Base-by-base conservation (phyloP, 345 rosid species). In the Rubroshorea leprosula region DNA sequence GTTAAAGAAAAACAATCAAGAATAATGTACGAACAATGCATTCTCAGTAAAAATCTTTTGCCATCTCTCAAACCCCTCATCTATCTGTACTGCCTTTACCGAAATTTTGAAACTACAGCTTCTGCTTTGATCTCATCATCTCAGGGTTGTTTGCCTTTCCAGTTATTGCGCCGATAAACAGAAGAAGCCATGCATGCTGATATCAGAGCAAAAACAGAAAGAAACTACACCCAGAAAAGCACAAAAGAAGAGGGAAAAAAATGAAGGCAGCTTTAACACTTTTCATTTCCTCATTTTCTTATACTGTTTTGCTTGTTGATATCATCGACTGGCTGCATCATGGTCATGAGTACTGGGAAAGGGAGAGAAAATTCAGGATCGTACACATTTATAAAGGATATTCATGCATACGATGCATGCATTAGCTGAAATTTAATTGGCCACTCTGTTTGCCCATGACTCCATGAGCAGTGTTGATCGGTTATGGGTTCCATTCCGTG, bases 381-480 rank as follows among this genome's bases (percentile, higher is more conserved):
- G 9, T 49, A 20, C 23, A 49, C 24, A 49, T 49, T n/a, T n/a
- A n/a, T n/a, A n/a, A n/a, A n/a, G n/a, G n/a, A n/a, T n/a, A n/a
- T n/a, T n/a, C n/a, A n/a, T n/a, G n/a, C n/a, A n/a, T n/a, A n/a
- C n/a, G n/a, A n/a, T n/a, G n/a, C n/a, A n/a, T n/a, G n/a, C n/a
- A n/a, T n/a, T n/a, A n/a, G 12, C 12, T 1, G 1, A 35, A 10
- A 35, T 35, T 35, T 13, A 35, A 35, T 35, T 35, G 7, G 41
- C 41, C 41, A 6, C 5, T 35, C 41, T 35, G 11, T 35, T 3
- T 35, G 27, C 47, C 21, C 55, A 6, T 53, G 51, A 45, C 22
- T 24, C 44, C 43, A 57, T 46, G 51, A 44, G 14, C 35, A 39
- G 54, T 49, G 51, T 31, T 56, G 51, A 65, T 51, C 24, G 7